Percentiles rank a stretch among this genome's conserved stretches.
These are phyloP conservation scores for Prunella vulgaris DNA, from an alignment of 257 asterid genomes.

Conservation along the genomic window DNA sequence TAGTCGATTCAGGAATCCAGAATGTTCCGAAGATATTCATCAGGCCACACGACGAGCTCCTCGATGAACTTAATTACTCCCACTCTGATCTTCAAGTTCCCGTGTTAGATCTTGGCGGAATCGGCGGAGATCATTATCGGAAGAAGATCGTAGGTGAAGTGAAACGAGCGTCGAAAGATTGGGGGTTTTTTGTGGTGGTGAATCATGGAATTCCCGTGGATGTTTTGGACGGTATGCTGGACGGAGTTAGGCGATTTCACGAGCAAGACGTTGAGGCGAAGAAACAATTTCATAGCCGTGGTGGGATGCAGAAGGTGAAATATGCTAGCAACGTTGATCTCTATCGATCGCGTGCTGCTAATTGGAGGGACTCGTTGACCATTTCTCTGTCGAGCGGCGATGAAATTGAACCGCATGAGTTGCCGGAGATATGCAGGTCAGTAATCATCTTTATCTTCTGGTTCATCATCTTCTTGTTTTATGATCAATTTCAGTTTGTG, in stretches of 20 bases:
- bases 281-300: constrained; percentile 35
- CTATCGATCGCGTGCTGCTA: constrained; percentile 42
- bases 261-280: constrained; percentile 54
- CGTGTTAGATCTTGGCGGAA: constrained; percentile 37
- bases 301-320: constrained; percentile 34
- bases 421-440: constrained; percentile 66
- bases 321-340: constrained; percentile 54
- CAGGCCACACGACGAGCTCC: constrained; percentile 41
- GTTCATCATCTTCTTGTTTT: not conserved
- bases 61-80: constrained; percentile 20
- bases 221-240: constrained; percentile 47
- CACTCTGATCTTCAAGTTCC: constrained; percentile 33
- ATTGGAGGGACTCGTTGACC: constrained; percentile 67
- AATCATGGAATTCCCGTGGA: constrained; percentile 51
- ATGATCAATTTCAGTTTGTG: not conserved
- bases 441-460: not conserved
- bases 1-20: constrained; percentile 33
- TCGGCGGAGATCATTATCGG: constrained; percentile 12
- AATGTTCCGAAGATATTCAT: constrained; percentile 38
- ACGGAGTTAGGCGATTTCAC: constrained; percentile 49
- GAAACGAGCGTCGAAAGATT: constrained; percentile 42
- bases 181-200: constrained; percentile 61
- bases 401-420: constrained; percentile 34
- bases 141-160: constrained; percentile 26
- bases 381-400: constrained; percentile 21